Evolutionary conservation across 2,329 filamentous ascomycete genomes (phyloP).

Genomic region (Diaporthe capsici): DNA sequence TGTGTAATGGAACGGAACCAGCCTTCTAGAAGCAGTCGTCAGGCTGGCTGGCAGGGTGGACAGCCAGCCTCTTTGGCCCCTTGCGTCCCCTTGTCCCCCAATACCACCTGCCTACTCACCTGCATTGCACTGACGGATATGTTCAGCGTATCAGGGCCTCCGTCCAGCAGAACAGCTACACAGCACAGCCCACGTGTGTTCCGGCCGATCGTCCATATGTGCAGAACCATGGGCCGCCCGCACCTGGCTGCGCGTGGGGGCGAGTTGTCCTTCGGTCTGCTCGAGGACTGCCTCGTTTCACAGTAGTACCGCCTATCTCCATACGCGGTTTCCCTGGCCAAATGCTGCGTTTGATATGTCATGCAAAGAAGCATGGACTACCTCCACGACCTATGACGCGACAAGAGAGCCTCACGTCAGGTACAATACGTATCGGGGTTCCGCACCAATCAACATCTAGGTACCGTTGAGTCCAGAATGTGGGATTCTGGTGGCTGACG

Average conservation of each 20-base stretch:
- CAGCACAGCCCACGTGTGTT: constrained; percentile 13
- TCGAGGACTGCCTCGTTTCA: not conserved
- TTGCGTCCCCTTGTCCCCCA: not conserved
- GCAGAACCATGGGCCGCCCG: not conserved
- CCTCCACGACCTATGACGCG: constrained; percentile 3
- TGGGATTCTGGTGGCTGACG: constrained; percentile 28
- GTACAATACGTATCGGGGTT: constrained; percentile 2
- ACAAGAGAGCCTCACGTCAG: constrained; percentile 30
- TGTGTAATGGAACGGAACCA: constrained; percentile 12
- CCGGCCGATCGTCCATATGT: not conserved
- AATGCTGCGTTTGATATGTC: not conserved
- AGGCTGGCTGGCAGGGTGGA: not conserved
- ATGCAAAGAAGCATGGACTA: not conserved
- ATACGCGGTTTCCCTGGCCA: not conserved
- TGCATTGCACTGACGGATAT: not conserved
- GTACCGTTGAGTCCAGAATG: constrained; percentile 1
- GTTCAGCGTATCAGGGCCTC: not conserved
- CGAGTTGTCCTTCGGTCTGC: not conserved
- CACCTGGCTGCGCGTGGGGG: not conserved
- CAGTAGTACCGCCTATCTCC: not conserved
- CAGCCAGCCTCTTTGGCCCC: constrained; percentile 1
- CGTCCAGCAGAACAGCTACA: not conserved
- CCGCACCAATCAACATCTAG: constrained; percentile 6
- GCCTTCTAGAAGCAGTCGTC: constrained; percentile 27
- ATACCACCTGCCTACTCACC: constrained; percentile 7